These are phyloP conservation scores for Coniosporium tulheliwenetii DNA, from an alignment of 2,329 filamentous ascomycete species.

Conservation along the genomic window DNA sequence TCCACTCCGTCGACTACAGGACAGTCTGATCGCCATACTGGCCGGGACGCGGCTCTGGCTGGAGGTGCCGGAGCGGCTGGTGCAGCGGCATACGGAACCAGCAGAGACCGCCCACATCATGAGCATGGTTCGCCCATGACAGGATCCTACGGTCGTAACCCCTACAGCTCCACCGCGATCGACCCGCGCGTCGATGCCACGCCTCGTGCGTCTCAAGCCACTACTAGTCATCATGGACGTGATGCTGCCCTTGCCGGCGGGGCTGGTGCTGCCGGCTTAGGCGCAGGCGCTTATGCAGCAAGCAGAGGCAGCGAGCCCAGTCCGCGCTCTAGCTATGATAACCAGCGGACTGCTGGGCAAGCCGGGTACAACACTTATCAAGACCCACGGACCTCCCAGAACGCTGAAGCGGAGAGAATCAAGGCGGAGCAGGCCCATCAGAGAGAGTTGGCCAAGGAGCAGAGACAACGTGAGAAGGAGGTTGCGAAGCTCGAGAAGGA, in stretches of 20 bases:
- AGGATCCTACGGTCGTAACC: neutral
- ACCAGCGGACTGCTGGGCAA: neutral
- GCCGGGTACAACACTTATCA: too few relatives aligned
- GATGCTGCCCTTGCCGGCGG: constrained; percentile 12
- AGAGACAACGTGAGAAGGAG: constrained; percentile 13
- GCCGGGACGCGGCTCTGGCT: constrained; percentile 15
- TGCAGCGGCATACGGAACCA: neutral
- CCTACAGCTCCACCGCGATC: neutral
- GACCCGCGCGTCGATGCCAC: neutral
- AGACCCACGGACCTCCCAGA: constrained; percentile 2
- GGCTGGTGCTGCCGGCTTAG: constrained; percentile 5
- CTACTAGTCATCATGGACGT: constrained; percentile 9
- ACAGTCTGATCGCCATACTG: constrained; percentile 11
- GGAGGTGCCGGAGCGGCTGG: constrained; percentile 15
- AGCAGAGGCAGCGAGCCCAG: neutral
- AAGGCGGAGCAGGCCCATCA: constrained; percentile 9
- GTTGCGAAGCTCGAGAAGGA: constrained; percentile 13
- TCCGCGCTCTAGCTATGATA: neutral
- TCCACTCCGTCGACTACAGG: neutral
- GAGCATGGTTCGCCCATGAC: too few relatives aligned
- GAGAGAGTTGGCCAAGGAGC: constrained; percentile 9
- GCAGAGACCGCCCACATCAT: too few relatives aligned
- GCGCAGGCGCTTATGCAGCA: neutral
- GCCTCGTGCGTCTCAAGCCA: neutral
- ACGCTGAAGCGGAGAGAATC: constrained; percentile 7